These are phyloP conservation scores for Lachnellula cervina DNA, from an alignment of 2,329 filamentous ascomycete genomes.

Conservation along the genomic window DNA sequence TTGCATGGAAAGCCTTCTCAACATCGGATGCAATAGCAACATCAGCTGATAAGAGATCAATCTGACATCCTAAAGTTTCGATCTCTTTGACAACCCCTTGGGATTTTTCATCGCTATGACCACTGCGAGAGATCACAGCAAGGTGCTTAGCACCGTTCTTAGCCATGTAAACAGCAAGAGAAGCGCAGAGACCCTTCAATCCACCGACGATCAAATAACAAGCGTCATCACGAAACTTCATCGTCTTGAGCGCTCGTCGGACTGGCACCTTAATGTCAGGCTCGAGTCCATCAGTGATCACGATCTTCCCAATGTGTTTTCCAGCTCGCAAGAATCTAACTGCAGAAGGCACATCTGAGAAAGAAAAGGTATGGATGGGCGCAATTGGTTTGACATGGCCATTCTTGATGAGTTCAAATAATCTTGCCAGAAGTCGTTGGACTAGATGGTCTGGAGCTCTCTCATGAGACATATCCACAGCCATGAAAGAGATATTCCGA, in stretches of 20 bases:
- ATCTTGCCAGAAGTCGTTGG: constrained; percentile 1
- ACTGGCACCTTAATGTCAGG: not conserved
- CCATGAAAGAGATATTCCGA: constrained; percentile 16
- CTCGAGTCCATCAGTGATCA: constrained; percentile 20
- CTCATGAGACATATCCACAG: constrained; percentile 16
- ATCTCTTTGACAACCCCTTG: constrained; percentile 5
- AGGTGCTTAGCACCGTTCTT: constrained; percentile 15
- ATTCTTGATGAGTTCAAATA: constrained; percentile 5
- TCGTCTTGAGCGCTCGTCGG: constrained; percentile 16
- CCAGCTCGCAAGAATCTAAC: constrained; percentile 35
- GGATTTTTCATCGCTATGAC: constrained; percentile 10
- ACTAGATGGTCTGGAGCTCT: constrained; percentile 1
- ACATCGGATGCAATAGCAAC: constrained; percentile 9
- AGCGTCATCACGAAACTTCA: constrained; percentile 4
- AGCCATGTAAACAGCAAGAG: constrained; percentile 10
- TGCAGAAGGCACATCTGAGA: constrained; percentile 26
- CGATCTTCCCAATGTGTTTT: constrained; percentile 40
- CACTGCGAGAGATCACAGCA: constrained; percentile 13
- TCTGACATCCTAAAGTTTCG: constrained; percentile 7
- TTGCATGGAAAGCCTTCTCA: constrained; percentile 1
- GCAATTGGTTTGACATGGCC: constrained; percentile 16
- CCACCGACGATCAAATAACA: constrained; percentile 23
- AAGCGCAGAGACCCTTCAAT: constrained; percentile 17
- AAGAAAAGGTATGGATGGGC: constrained; percentile 12
- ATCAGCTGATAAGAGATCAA: constrained; percentile 10